phyloP scores from a whole-genome alignment of 768 basidiomycete species.

The Auricularia cornea region DNA sequence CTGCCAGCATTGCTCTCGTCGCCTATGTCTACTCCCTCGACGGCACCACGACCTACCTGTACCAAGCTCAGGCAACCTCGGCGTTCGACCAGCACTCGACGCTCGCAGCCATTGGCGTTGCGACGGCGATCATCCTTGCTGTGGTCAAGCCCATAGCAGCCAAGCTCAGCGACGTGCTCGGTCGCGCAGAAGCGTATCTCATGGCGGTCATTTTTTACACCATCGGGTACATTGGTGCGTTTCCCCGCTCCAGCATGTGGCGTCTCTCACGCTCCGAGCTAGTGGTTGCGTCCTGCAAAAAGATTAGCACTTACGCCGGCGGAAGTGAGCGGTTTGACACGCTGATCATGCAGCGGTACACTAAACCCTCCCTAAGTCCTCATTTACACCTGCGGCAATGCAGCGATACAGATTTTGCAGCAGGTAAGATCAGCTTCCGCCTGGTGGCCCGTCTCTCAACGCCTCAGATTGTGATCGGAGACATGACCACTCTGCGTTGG shows the following conservation, averaged over 20 bases:
- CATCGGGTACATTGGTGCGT: constrained; percentile 32
- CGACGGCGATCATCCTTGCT: constrained; percentile 45
- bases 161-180: constrained; percentile 63
- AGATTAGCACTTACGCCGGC: constrained; percentile 37
- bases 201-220: constrained; percentile 48
- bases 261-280: constrained; percentile 26
- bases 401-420: neutral
- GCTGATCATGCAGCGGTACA: neutral
- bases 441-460: constrained; percentile 20
- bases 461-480: constrained; percentile 51
- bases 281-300: constrained; percentile 43
- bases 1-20: constrained; percentile 47
- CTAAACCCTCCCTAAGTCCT: constrained; percentile 34
- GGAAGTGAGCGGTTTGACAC: constrained; percentile 20
- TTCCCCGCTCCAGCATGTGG: neutral
- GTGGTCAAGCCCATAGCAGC: constrained; percentile 63
- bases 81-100: constrained; percentile 45
- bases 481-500: constrained; percentile 51
- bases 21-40: constrained; percentile 76
- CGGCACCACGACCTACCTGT: constrained; percentile 57
- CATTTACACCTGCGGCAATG: constrained; percentile 41
- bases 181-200: constrained; percentile 55
- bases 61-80: constrained; percentile 50
- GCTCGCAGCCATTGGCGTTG: constrained; percentile 46
- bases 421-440: neutral